These are phyloP conservation scores for Lachnellula suecica DNA, from an alignment of 2,329 filamentous ascomycete species.

Conservation along the genomic window DNA sequence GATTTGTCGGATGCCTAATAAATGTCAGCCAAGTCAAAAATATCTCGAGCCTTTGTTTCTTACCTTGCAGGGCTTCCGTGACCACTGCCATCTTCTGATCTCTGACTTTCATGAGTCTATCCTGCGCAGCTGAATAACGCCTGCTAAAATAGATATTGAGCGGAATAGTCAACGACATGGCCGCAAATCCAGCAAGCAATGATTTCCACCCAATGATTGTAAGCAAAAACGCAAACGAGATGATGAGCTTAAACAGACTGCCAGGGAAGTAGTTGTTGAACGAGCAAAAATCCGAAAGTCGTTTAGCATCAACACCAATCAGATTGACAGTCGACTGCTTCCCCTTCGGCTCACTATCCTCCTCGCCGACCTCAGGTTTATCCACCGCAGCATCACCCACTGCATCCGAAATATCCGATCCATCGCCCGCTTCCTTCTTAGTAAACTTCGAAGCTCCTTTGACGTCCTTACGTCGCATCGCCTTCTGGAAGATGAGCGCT, in stretches of 20 bases:
- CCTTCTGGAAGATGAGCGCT: conserved; percentile 73
- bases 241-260: conserved; percentile 59
- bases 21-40: not conserved
- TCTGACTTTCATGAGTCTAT: conserved; percentile 70
- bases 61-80: conserved; percentile 71
- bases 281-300: conserved; percentile 66
- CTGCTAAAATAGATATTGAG: conserved; percentile 68
- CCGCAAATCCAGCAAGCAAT: conserved; percentile 62
- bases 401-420: conserved; percentile 29
- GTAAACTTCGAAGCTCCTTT: conserved; percentile 57
- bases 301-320: conserved; percentile 72
- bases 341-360: conserved; percentile 54
- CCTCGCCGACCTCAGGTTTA: conserved; percentile 35
- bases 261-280: conserved; percentile 66
- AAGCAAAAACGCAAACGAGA: conserved; percentile 67
- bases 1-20: conserved; percentile 67
- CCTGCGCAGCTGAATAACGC: conserved; percentile 63
- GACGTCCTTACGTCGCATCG: conserved; percentile 74
- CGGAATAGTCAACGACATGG: conserved; percentile 64
- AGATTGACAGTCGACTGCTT: conserved; percentile 75
- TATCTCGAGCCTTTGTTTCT: not conserved
- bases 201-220: conserved; percentile 71
- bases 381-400: conserved; percentile 26
- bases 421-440: conserved; percentile 29
- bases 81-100: conserved; percentile 75